Conservation (phyloP, 441 rosid genomes). For the Pelargonium myrrhifolium region DNA sequence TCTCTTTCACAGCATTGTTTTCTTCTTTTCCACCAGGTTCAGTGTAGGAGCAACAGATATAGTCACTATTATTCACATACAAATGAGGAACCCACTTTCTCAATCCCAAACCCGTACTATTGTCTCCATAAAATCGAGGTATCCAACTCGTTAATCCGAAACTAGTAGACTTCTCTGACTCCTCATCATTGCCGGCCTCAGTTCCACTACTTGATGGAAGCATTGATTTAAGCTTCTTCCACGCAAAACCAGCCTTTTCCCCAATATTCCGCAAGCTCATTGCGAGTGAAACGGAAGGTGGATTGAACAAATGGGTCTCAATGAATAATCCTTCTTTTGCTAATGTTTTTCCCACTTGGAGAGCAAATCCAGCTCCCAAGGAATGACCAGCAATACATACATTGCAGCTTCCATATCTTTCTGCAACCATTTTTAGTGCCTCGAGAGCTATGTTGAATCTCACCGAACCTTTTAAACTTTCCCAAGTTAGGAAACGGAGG, state of each 20-base stretch:
- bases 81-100: constrained; percentile 79
- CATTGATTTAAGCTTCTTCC: constrained; percentile 69
- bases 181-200: constrained; percentile 16
- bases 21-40: constrained; percentile 38
- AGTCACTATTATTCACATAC: constrained; percentile 84
- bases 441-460: constrained; percentile 63
- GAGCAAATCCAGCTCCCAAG: constrained; percentile 83
- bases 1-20: constrained; percentile 43
- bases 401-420: constrained; percentile 61
- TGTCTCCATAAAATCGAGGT: constrained; percentile 39
- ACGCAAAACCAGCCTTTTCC: constrained; percentile 62
- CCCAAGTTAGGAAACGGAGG: constrained; percentile 92
- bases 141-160: constrained; percentile 62
- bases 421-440: constrained; percentile 49
- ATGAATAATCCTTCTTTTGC: constrained; percentile 66
- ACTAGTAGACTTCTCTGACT: constrained; percentile 19
- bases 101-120: background rate
- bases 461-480: constrained; percentile 83
- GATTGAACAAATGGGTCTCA: constrained; percentile 85
- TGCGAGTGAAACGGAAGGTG: constrained; percentile 74
- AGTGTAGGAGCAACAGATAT: constrained; percentile 73
- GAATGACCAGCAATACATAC: constrained; percentile 87
- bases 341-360: constrained; percentile 85
- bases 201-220: constrained; percentile 47
- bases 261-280: constrained; percentile 77